Percentiles rank a stretch among this genome's conserved stretches.
These are phyloP conservation scores for Ophiostoma perfectum DNA, from an alignment of 2,329 filamentous ascomycete species.

Conservation along the genomic window DNA sequence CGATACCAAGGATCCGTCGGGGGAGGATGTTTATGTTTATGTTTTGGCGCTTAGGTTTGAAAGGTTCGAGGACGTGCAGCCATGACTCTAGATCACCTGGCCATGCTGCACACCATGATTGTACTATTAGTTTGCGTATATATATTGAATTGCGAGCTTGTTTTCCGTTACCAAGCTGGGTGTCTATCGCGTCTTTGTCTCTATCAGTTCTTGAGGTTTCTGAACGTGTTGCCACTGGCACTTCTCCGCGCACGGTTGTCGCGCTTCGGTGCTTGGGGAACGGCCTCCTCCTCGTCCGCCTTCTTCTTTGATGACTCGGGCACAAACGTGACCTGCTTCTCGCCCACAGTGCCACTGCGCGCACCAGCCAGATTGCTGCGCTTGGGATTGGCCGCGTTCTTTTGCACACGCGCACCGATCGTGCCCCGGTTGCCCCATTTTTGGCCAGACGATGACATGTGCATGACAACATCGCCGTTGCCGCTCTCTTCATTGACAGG, in stretches of 20 bases:
- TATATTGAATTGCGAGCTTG: conserved; percentile 2
- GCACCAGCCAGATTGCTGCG: conserved; percentile 27
- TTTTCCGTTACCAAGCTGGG: conserved; percentile 11
- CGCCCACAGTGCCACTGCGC: conserved; percentile 47
- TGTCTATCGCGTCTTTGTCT: conserved; percentile 1
- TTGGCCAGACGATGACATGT: conserved; percentile 63
- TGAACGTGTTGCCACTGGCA: conserved; percentile 71
- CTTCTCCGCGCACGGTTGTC: conserved; percentile 52
- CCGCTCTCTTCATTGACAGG: conserved; percentile 27
- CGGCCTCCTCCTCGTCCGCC: conserved; percentile 33
- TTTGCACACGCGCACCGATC: conserved; percentile 52
- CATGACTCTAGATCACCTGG: too few relatives aligned
- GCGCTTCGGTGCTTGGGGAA: conserved; percentile 31
- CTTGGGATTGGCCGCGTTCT: conserved; percentile 30
- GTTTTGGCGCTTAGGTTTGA: not conserved
- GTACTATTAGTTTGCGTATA: not conserved
- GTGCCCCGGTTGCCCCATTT: conserved; percentile 52
- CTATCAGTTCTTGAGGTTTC: conserved; percentile 45
- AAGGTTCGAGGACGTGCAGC: too few relatives aligned
- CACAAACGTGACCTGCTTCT: conserved; percentile 67
- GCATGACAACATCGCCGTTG: conserved; percentile 47
- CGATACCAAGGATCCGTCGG: not conserved
- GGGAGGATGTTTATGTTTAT: not conserved
- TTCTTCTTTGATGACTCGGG: conserved; percentile 53
- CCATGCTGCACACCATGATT: not conserved